Percentiles rank a stretch among this genome's conserved stretches.
phyloP scores from a whole-genome alignment of 768 basidiomycete species.

The Boletus vinaceobasis region DNA sequence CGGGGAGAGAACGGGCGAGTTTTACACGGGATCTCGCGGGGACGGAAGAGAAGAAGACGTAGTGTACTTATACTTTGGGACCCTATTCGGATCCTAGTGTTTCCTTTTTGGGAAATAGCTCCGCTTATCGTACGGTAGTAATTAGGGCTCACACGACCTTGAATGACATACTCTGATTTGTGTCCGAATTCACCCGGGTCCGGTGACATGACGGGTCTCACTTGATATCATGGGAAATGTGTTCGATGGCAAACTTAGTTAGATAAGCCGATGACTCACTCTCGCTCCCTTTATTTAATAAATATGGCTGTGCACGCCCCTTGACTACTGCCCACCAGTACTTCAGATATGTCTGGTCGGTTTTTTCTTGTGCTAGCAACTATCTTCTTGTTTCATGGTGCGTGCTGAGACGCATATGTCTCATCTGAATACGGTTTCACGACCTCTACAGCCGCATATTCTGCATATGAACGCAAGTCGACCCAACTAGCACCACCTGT shows the following conservation, averaged over 20 bases:
- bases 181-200: too few species aligned
- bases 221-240: too few species aligned
- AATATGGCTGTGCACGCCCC: not conserved
- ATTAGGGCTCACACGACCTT: too few species aligned
- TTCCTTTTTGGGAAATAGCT: conserved; percentile 5
- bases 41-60: not conserved
- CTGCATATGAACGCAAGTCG: conserved; percentile 72
- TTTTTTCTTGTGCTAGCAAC: conserved; percentile 45
- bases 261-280: too few species aligned
- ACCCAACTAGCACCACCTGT: conserved; percentile 16
- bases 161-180: too few species aligned
- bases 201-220: too few species aligned
- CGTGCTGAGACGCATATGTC: conserved; percentile 6
- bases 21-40: not conserved
- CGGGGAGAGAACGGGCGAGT: not conserved
- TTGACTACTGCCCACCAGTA: not conserved
- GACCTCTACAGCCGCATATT: conserved; percentile 59
- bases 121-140: not conserved
- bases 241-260: too few species aligned
- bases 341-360: conserved; percentile 41
- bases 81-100: conserved; percentile 6
- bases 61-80: conserved; percentile 20
- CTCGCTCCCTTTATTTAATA: too few species aligned
- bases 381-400: conserved; percentile 55
- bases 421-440: not conserved